Evolutionary conservation across 2,329 filamentous ascomycete genomes (phyloP), one percentile per base, ranked within the genome.

Genomic region (Calonectria fujianensis): DNA sequence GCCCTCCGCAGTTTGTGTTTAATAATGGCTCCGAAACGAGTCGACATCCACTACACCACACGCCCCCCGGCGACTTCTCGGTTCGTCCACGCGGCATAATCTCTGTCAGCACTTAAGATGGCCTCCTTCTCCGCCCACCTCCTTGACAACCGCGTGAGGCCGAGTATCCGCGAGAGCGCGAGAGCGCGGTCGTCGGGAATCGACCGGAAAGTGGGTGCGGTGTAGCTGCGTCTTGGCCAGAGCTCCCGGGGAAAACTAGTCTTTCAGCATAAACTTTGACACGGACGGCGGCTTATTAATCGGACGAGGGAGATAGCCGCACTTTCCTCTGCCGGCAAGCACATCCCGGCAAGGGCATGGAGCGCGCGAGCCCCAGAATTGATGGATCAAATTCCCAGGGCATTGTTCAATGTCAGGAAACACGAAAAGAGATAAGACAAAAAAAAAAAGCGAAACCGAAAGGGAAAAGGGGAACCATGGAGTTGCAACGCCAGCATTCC

Each of bases 401-500:
- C 24, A 29, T 41, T 63, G 16, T 29, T 61, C 24, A 31, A 41
- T 63, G 27, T 29, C 8, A 63, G 37, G 57, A 13, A 39, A 39
- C 57, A 63, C 57, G 39, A 29, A 9, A 45, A 32, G 20, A 41
- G 68, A 18, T 10, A 52, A 48, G 31, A 24, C 18, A 24, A 45
- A 16, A 18, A 5, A 45, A 39, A 29, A 48, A 70, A 18, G 29
- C 37, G 8, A 48, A 48, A 16, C 48, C 18, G 61, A 48, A 27
- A 32, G 9, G 48, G 16, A 45, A 18, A n/a, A 37, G 41, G 69
- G 24, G n/a, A 59, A 61, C 11, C n/a, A 14, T 61, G 67, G 75
- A 74, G 72, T 79, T 67, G 74, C 59, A 75, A 70, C 68, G 57
- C 70, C 52, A 74, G 75, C 75, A 72, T 76, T 48, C 27, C 18